Evolutionary conservation across 345 rosid genomes (phyloP).

Genomic region (Clausena lansium): DNA sequence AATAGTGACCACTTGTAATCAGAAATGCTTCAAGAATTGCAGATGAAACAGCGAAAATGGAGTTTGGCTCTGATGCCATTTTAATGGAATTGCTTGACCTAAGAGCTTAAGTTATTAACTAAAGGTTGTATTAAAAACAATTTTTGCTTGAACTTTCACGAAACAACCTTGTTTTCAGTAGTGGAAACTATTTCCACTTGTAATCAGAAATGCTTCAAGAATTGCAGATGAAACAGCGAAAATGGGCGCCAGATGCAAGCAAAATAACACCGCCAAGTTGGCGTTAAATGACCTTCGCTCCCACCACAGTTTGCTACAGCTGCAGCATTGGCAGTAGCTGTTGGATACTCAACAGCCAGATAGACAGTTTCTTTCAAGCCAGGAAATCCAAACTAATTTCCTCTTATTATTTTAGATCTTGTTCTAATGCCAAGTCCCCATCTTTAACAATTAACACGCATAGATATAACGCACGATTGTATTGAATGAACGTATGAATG

Average conservation of each 20-base stretch:
- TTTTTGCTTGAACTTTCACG: not conserved
- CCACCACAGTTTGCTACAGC: not conserved
- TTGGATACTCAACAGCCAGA: not conserved
- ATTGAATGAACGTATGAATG: no score
- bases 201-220: not conserved
- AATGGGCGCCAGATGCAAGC: not conserved
- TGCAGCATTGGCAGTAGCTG: not conserved
- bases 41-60: not conserved
- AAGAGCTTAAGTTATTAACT: not conserved
- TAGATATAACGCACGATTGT: no score
- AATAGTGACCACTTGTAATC: not conserved
- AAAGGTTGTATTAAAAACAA: no score
- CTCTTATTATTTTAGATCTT: no score
- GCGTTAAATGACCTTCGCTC: not conserved
- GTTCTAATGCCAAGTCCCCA: not conserved
- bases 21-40: not conserved
- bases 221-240: not conserved
- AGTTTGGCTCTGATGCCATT: not conserved
- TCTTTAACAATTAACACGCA: no score
- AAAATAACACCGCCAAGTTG: not conserved
- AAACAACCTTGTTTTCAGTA: no score
- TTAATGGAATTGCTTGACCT: not conserved
- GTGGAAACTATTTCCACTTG: not conserved
- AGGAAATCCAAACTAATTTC: not conserved
- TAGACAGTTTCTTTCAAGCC: not conserved